Evolutionary conservation across 2,329 filamentous ascomycete genomes (phyloP).

Genomic region (Verticillium dahliae): DNA sequence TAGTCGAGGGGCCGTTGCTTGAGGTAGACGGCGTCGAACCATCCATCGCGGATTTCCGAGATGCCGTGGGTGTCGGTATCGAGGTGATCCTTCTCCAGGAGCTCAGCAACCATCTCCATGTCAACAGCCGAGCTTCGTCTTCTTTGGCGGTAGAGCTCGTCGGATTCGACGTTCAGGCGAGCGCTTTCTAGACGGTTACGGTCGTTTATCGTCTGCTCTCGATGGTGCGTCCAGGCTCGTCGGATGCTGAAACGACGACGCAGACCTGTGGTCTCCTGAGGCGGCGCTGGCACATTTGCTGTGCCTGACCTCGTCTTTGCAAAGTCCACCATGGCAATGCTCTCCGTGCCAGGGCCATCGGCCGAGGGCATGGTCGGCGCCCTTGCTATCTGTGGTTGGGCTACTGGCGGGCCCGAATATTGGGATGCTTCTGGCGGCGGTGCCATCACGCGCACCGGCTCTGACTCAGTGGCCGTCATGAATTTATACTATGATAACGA

Average conservation of each 20-base stretch:
- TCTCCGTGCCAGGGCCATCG: not conserved
- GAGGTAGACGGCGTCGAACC: slow-evolving; percentile 42
- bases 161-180: not conserved
- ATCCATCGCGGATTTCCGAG: slow-evolving; percentile 35
- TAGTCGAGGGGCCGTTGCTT: slow-evolving; percentile 30
- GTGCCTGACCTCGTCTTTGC: not conserved
- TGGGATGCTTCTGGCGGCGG: not conserved
- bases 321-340: not conserved
- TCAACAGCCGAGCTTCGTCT: not conserved
- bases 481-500: not conserved
- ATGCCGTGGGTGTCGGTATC: slow-evolving; percentile 34
- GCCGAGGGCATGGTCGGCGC: not conserved
- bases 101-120: slow-evolving; percentile 24
- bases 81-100: slow-evolving; percentile 25
- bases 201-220: not conserved
- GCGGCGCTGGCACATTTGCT: not conserved
- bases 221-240: not conserved
- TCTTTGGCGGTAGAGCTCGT: not conserved
- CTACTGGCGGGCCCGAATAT: not conserved
- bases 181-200: not conserved
- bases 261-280: not conserved
- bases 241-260: not conserved
- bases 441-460: not conserved
- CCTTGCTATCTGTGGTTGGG: not conserved
- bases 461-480: not conserved